A percentile compares a stretch with the other conserved stretches of the same genome.
Conservation (phyloP, 306 rosid species). For the Vigna trinervia region DNA sequence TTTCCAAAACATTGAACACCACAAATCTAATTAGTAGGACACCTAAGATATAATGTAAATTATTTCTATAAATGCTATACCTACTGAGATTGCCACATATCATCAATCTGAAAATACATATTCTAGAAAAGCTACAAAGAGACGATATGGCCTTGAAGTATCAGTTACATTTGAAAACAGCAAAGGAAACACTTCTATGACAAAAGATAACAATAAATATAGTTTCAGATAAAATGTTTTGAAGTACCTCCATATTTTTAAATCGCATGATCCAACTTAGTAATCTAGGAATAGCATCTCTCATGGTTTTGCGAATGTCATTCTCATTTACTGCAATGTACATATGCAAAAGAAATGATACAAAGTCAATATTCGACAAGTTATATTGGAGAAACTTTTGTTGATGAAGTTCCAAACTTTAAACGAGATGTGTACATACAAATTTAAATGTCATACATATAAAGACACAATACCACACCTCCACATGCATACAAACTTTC, state of each 20-base stretch:
- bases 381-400: background rate
- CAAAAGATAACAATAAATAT: slow-evolving; percentile 20
- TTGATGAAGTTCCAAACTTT: slow-evolving; percentile 31
- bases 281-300: slow-evolving; percentile 76
- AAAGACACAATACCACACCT: slow-evolving; percentile 55
- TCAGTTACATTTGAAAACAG: slow-evolving; percentile 22
- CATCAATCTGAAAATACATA: slow-evolving; percentile 1
- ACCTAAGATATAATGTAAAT: background rate
- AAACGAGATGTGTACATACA: slow-evolving; percentile 27
- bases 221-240: slow-evolving; percentile 25
- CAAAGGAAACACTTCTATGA: slow-evolving; percentile 5
- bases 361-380: slow-evolving; percentile 16
- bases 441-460: slow-evolving; percentile 9
- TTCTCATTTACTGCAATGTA: slow-evolving; percentile 67
- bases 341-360: slow-evolving; percentile 39
- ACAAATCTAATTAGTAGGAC: background rate
- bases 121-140: slow-evolving; percentile 4
- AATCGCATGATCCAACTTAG: slow-evolving; percentile 73
- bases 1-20: background rate
- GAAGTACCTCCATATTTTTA: slow-evolving; percentile 69
- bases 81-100: background rate
- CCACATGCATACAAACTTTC: slow-evolving; percentile 92
- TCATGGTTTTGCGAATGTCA: slow-evolving; percentile 66
- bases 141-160: background rate
- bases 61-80: background rate